Evolutionary conservation across 495 filamentous ascomycete species (phyloP), one percentile per base, ranked within the genome.

Genomic region (Rostrohypoxylon terebratum): DNA sequence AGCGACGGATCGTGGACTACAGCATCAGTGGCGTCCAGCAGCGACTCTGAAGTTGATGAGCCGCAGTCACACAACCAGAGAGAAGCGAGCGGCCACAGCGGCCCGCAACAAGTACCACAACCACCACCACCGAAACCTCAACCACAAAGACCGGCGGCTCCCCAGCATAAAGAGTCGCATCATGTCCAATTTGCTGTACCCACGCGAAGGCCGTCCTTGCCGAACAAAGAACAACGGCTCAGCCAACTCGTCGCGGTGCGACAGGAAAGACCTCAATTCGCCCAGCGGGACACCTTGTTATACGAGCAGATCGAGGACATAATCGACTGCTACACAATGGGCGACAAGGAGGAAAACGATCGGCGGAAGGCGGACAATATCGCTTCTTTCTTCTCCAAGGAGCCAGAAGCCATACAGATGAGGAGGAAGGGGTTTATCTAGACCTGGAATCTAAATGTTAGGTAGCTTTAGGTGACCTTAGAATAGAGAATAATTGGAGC

Each of bases 231-330:
- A 10, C 23, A 23, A 23, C 21, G 23, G 0, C 21, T 5, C 0
- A 53, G 47, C 48, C 48, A 31, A 23, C 48, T 31, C 21, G 10
- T 53, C 48, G 48, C 48, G 21, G 21, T 53, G 8, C 47, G 47
- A 5, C 47, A 50, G 47, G 47, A 50, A 10, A 21, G 28, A 23
- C 13, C 51, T 4, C 13, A 16, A 4, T n/a, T 31, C 4, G 18
- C 36, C 20, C 47, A 44, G 14, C 59, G 69, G 16, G 36, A 64
- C 14, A 69, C 60, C 7, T 13, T 61, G 44, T 28, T 76, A 33
- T 64, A 74, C 44, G 11, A 53, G 10, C 58, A 68, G 44, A 78
- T 78, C 51, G 76, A 76, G 42, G 72, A 72, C 36, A 78, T 78
- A 11, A 76, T 78, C 61, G 76, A 78, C 45, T 76, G 66, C 66